Base-by-base conservation (phyloP, 2,329 filamentous ascomycete genomes). In the Periconia macrospinosa region DNA sequence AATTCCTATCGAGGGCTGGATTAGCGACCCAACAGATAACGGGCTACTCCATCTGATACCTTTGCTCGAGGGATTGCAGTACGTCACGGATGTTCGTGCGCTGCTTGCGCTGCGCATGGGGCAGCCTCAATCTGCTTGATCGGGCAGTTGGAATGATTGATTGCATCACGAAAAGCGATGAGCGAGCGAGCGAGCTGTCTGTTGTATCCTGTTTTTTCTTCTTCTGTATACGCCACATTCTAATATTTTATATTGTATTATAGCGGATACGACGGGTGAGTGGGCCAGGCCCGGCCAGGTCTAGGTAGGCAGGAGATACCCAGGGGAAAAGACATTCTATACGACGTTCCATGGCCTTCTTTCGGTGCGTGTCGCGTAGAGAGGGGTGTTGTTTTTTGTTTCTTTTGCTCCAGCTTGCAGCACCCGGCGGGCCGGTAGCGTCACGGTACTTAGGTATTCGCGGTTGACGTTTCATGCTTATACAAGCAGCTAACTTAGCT, bases 1-100 rank as follows among this genome's bases (percentile, higher is more conserved):
- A 47, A 97, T 99, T 68, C 94, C 94, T 2, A 97, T 99, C 71
- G 93, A 97, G 79, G 94, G 94, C 69, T 99, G 94, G 94, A 97
- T 99, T 77, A 96, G 88, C 74, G 94, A 99, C 77, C 94, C 94
- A 19, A 97, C 94, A 23, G 94, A 99, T 76, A 94, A 92, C 72
- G 93, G 97, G 71, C 81, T 99, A 61, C 83, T 97, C 74, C 91
- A 97, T 75, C 82, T 99, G 55, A 87, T 99, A 54, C 94, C 94
- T 30, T 81, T 97, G 66, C 81, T 99, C 43, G 94, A 99, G 77
- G 94, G 91, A 17, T 78, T 99, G 68, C 94, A 97, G 78, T 96
- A 97, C 76, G 92, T 94, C 62, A 96, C 93, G 49, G 94, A 99
- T 76, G 93, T 99, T 55, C 85, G 94, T 66, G 92, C 94, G 46